A percentile compares a stretch with the other conserved stretches of the same genome.
Evolutionary conservation across 1,139 yeast species (phyloP).

Genomic region (Blastobotrys arbuscula): DNA sequence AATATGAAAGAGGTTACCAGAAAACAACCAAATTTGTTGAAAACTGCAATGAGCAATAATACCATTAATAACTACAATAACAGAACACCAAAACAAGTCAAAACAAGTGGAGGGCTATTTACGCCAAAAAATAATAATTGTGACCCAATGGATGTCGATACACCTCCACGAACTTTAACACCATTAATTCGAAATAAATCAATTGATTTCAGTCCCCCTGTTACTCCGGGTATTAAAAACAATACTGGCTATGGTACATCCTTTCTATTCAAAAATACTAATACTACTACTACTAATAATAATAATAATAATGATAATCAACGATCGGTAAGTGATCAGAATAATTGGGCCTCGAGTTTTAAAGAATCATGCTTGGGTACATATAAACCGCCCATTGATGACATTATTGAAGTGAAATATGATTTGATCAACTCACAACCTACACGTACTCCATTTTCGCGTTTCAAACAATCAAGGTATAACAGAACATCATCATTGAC

Average conservation of each 20-base stretch:
- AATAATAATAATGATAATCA: not conserved
- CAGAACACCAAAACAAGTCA: conserved; percentile 3
- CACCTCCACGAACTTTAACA: conserved; percentile 5
- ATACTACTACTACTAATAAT: not conserved
- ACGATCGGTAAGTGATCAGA: not conserved
- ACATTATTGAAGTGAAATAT: not conserved
- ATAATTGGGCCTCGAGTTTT: not conserved
- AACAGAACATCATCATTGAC: conserved; percentile 3
- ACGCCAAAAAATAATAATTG: conserved; percentile 10
- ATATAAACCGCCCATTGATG: not conserved
- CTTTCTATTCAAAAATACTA: conserved; percentile 11
- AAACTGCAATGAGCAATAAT: conserved; percentile 1
- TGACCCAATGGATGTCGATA: not conserved
- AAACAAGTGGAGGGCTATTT: conserved; percentile 18
- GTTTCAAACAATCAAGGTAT: not conserved
- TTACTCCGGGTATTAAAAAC: conserved; percentile 6
- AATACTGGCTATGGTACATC: conserved; percentile 16
- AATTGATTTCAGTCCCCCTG: conserved; percentile 5
- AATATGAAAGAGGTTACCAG: not conserved
- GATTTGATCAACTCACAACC: not conserved
- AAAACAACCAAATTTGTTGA: not conserved
- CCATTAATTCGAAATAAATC: not conserved
- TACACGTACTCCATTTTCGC: conserved; percentile 2
- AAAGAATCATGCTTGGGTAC: conserved; percentile 5
- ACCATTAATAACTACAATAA: not conserved